A percentile compares a stretch with the other conserved stretches of the same genome.
Conservation (phyloP, 495 filamentous ascomycete genomes). For the Penicillium crystallinum region DNA sequence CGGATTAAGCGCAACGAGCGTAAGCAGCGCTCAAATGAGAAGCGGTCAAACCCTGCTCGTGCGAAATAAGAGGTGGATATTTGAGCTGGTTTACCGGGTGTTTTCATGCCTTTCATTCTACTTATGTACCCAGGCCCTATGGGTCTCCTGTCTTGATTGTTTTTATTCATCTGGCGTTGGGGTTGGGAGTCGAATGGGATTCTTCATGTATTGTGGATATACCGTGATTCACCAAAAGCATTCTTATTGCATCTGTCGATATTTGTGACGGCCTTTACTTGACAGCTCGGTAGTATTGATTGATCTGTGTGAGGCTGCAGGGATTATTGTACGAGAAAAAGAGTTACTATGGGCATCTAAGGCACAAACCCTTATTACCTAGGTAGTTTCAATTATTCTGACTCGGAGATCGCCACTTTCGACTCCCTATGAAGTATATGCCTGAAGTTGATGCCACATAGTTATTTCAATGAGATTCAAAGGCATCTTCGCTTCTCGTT, state of each 20-base stretch:
- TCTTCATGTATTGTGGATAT: conserved; percentile 11
- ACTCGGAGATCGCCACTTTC: too few relatives aligned
- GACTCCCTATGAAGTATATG: too few relatives aligned
- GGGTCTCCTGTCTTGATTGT: conserved; percentile 7
- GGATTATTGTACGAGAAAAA: neutral
- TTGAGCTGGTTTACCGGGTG: neutral
- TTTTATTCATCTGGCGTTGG: conserved; percentile 23
- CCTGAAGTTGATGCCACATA: too few relatives aligned
- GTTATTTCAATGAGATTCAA: too few relatives aligned
- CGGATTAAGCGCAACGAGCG: conserved; percentile 64
- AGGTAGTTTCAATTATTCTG: too few relatives aligned
- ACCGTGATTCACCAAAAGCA: conserved; percentile 22
- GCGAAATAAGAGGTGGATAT: conserved; percentile 27
- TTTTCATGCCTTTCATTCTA: neutral
- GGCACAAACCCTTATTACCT: too few relatives aligned
- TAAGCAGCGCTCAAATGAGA: conserved; percentile 63
- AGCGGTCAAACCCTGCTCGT: conserved; percentile 33
- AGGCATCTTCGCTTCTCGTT: too few relatives aligned
- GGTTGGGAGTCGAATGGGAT: conserved; percentile 23
- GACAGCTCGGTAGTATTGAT: neutral
- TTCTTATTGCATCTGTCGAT: conserved; percentile 9
- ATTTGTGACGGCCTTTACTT: conserved; percentile 8
- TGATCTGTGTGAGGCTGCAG: neutral
- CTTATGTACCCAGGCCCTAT: neutral
- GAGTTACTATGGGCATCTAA: too few relatives aligned